Percentiles rank a stretch among this genome's conserved stretches.
Conservation (phyloP, 768 basidiomycete species). For the Pulveroboletus sp. region DNA sequence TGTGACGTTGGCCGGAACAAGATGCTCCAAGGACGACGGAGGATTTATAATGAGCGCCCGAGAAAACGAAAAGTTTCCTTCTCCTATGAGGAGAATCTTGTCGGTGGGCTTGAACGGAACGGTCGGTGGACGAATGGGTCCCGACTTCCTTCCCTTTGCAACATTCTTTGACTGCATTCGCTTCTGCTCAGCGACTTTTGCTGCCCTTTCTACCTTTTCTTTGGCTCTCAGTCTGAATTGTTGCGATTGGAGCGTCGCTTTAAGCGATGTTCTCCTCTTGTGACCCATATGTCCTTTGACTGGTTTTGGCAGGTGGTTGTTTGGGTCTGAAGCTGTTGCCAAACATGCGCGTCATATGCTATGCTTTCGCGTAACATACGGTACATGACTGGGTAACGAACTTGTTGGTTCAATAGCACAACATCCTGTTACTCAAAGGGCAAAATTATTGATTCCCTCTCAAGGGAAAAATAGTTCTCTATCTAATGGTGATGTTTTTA, state of each 20-base stretch:
- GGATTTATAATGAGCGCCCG: slow-evolving; percentile 59
- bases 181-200: slow-evolving; percentile 39
- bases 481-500: no score
- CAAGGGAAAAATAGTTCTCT: no score
- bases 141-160: slow-evolving; percentile 35
- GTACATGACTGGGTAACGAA: no score
- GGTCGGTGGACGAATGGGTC: slow-evolving; percentile 37
- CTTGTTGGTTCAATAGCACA: no score
- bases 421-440: no score
- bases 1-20: slow-evolving; percentile 64
- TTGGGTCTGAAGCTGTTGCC: slow-evolving; percentile 26
- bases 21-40: slow-evolving; percentile 40
- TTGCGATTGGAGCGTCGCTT: slow-evolving; percentile 63
- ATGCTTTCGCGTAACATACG: neutral
- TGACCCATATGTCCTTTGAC: slow-evolving; percentile 29
- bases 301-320: slow-evolving; percentile 17
- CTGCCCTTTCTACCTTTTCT: slow-evolving; percentile 52
- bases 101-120: slow-evolving; percentile 65
- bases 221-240: slow-evolving; percentile 62
- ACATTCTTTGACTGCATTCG: slow-evolving; percentile 28
- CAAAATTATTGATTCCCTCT: no score
- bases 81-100: slow-evolving; percentile 76
- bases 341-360: slow-evolving; percentile 19
- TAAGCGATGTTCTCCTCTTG: slow-evolving; percentile 49
- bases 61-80: slow-evolving; percentile 94